These are phyloP conservation scores for Saturnispora kantuleensis DNA, from an alignment of 805 yeast genomes.

Conservation along the genomic window DNA sequence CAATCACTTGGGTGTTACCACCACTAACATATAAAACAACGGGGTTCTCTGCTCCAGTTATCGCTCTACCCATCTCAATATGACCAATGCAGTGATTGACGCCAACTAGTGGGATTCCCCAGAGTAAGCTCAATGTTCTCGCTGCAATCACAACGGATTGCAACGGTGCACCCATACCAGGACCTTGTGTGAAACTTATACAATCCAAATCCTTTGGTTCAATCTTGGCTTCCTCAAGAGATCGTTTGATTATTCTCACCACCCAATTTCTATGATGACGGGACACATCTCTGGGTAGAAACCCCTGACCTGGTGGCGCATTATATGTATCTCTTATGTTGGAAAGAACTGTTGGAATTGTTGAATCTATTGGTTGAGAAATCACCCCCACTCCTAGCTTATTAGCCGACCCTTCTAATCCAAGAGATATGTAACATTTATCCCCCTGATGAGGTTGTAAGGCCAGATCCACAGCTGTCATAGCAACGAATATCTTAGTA, in stretches of 20 bases:
- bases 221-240: slow-evolving; percentile 54
- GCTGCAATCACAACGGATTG: slow-evolving; percentile 92
- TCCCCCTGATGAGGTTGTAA: neutral
- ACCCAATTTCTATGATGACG: slow-evolving; percentile 95
- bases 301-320: slow-evolving; percentile 98
- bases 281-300: slow-evolving; percentile 92
- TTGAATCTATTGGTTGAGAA: slow-evolving; percentile 51
- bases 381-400: slow-evolving; percentile 92
- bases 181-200: slow-evolving; percentile 94
- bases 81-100: slow-evolving; percentile 98
- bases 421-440: slow-evolving; percentile 60
- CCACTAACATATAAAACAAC: slow-evolving; percentile 96
- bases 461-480: slow-evolving; percentile 3
- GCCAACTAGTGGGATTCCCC: slow-evolving; percentile 82
- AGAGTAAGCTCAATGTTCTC: slow-evolving; percentile 67
- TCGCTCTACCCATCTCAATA: slow-evolving; percentile 98
- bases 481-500: neutral
- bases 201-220: slow-evolving; percentile 48
- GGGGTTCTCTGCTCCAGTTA: slow-evolving; percentile 96
- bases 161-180: slow-evolving; percentile 99
- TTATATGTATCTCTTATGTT: slow-evolving; percentile 91
- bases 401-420: slow-evolving; percentile 96
- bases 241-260: slow-evolving; percentile 58
- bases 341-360: slow-evolving; percentile 48
- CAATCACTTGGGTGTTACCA: slow-evolving; percentile 97